Conservation (phyloP, 2,329 filamentous ascomycete species). For the Exophiala bonariae region DNA sequence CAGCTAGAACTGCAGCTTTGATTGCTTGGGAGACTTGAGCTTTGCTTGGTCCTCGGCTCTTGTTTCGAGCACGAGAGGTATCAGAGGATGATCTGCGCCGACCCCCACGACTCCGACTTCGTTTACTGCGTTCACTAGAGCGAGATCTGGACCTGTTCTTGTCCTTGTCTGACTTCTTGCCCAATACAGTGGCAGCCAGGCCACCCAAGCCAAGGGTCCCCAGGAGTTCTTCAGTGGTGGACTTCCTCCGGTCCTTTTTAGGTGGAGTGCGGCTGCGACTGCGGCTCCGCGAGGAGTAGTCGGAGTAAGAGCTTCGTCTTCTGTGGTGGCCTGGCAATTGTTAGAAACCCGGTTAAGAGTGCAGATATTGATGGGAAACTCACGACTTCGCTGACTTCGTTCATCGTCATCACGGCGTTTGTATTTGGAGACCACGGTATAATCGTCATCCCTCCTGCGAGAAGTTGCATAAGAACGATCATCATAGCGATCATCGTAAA, state of each 20-base stretch:
- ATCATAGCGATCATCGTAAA: slow-evolving; percentile 41
- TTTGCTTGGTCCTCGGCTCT: slow-evolving; percentile 41
- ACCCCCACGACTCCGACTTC: slow-evolving; percentile 45
- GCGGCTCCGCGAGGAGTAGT: slow-evolving; percentile 35
- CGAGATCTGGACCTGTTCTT: slow-evolving; percentile 62
- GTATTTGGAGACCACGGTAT: slow-evolving; percentile 30
- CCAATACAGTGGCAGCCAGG: slow-evolving; percentile 50
- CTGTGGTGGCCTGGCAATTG: slow-evolving; percentile 17
- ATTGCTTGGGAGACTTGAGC: slow-evolving; percentile 79
- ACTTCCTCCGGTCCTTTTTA: slow-evolving; percentile 41
- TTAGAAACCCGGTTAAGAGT: not conserved
- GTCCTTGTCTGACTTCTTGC: slow-evolving; percentile 60
- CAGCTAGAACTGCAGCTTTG: slow-evolving; percentile 85
- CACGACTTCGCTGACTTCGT: slow-evolving; percentile 27
- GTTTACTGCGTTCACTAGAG: slow-evolving; percentile 55
- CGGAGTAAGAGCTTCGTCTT: slow-evolving; percentile 32
- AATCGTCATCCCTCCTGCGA: slow-evolving; percentile 47
- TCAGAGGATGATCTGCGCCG: slow-evolving; percentile 48
- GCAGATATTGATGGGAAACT: slow-evolving; percentile 21
- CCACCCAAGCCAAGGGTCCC: slow-evolving; percentile 60
- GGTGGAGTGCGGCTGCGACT: slow-evolving; percentile 38
- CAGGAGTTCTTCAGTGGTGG: slow-evolving; percentile 50
- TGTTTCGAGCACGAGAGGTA: slow-evolving; percentile 54
- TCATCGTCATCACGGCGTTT: slow-evolving; percentile 25
- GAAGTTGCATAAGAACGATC: slow-evolving; percentile 40